These are phyloP conservation scores for Pascua sp. DNA, from an alignment of 1,284 basidiomycete genomes.

Conservation along the genomic window DNA sequence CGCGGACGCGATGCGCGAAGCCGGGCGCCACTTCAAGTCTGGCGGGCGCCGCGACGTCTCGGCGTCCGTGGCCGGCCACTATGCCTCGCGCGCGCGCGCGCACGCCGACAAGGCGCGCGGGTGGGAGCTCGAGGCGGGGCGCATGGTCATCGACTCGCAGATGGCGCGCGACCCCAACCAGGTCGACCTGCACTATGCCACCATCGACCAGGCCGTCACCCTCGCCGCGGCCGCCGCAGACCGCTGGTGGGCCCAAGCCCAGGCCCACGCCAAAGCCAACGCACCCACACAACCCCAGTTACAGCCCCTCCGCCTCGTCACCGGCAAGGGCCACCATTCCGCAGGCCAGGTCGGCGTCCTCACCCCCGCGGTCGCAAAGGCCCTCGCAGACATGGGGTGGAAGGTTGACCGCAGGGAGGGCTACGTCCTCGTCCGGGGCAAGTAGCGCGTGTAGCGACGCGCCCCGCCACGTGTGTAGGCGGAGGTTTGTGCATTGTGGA, in stretches of 20 bases:
- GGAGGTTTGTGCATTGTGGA: too few species aligned
- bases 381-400: constrained; percentile 41
- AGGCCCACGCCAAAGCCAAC: constrained; percentile 51
- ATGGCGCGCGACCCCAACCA: constrained; percentile 5
- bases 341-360: constrained; percentile 38
- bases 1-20: constrained; percentile 38
- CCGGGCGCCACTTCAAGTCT: constrained; percentile 29
- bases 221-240: constrained; percentile 31
- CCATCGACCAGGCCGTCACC: constrained; percentile 34
- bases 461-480: too few species aligned
- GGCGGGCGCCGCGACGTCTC: constrained; percentile 11
- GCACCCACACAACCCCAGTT: background rate
- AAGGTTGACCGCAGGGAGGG: constrained; percentile 36
- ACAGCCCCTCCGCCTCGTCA: constrained; percentile 30
- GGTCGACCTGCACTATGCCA: constrained; percentile 33
- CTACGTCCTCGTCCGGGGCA: constrained; percentile 38
- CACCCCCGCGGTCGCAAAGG: constrained; percentile 38
- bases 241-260: constrained; percentile 51
- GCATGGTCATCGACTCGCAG: constrained; percentile 37
- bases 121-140: constrained; percentile 43
- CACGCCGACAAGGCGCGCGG: constrained; percentile 27
- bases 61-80: constrained; percentile 37
- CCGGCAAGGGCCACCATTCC: constrained; percentile 46
- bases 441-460: too few species aligned
- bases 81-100: constrained; percentile 39